These are phyloP conservation scores for Exophiala sideris DNA, from an alignment of 2,329 filamentous ascomycete genomes.

Conservation along the genomic window DNA sequence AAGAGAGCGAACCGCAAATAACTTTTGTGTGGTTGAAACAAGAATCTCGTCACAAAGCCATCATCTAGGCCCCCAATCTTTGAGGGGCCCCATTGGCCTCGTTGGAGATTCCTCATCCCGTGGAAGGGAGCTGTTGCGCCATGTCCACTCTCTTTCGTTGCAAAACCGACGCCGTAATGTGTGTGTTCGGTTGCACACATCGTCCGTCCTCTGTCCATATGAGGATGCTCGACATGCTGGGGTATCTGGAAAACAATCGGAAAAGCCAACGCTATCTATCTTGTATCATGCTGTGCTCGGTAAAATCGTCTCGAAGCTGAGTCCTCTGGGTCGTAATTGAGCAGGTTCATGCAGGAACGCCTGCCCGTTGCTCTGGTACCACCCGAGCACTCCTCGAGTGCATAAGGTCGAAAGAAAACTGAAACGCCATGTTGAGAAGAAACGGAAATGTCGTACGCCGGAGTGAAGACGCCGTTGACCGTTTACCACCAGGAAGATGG, in stretches of 20 bases:
- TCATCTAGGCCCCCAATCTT: slow-evolving; percentile 5
- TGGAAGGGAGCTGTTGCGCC: slow-evolving; percentile 15
- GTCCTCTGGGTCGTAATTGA: slow-evolving; percentile 23
- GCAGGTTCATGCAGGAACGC: slow-evolving; percentile 17
- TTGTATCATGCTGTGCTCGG: slow-evolving; percentile 44
- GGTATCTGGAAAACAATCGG: slow-evolving; percentile 48
- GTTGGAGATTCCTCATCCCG: slow-evolving; percentile 19
- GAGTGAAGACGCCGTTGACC: slow-evolving; percentile 33
- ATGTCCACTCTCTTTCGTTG: slow-evolving; percentile 24
- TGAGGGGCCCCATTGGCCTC: slow-evolving; percentile 2
- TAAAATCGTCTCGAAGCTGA: slow-evolving; percentile 32
- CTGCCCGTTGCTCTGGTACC: slow-evolving; percentile 29
- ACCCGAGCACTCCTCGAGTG: slow-evolving; percentile 39
- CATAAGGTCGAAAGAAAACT: slow-evolving; percentile 31
- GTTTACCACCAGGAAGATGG: slow-evolving; percentile 54
- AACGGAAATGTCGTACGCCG: slow-evolving; percentile 38
- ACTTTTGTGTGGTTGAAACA: slow-evolving; percentile 27
- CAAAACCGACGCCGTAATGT: slow-evolving; percentile 23
- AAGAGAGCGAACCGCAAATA: slow-evolving; percentile 25
- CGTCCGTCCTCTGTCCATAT: slow-evolving; percentile 27
- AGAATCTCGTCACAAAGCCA: slow-evolving; percentile 12
- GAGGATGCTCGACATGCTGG: slow-evolving; percentile 42
- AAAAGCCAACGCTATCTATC: slow-evolving; percentile 53
- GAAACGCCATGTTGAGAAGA: slow-evolving; percentile 34
- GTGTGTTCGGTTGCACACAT: slow-evolving; percentile 25